These are phyloP conservation scores for Amanita jacksonii DNA, from an alignment of 768 basidiomycete species.

Conservation along the genomic window DNA sequence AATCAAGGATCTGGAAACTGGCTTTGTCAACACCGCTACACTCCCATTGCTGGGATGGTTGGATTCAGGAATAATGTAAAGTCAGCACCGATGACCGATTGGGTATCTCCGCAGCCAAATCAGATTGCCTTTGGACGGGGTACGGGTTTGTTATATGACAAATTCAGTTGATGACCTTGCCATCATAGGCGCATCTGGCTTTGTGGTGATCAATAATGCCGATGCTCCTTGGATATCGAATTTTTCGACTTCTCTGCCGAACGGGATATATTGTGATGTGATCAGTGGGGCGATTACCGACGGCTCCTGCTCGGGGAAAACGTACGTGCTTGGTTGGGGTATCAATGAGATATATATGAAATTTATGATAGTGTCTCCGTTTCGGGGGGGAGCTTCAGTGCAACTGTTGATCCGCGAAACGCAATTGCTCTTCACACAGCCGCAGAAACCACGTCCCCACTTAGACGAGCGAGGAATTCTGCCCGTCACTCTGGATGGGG, in stretches of 20 bases:
- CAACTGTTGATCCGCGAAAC: conserved; percentile 38
- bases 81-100: conserved; percentile 37
- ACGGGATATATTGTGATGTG: conserved; percentile 57
- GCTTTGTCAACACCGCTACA: conserved; percentile 58
- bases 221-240: conserved; percentile 45
- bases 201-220: conserved; percentile 59
- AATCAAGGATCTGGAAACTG: conserved; percentile 48
- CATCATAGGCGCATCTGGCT: conserved; percentile 39
- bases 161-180: not conserved
- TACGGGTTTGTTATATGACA: conserved; percentile 13
- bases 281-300: conserved; percentile 33
- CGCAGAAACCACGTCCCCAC: conserved; percentile 10
- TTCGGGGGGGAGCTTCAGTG: conserved; percentile 38
- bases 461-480: too few relatives aligned
- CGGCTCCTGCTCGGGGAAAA: conserved; percentile 39
- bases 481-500: too few relatives aligned
- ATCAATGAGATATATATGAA: not conserved
- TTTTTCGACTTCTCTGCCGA: conserved; percentile 49
- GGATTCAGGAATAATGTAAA: conserved; percentile 56
- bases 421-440: conserved; percentile 51
- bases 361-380: conserved; percentile 34
- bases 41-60: conserved; percentile 51
- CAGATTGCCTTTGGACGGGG: conserved; percentile 65
- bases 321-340: conserved; percentile 25
- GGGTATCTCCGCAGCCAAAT: conserved; percentile 46